Conservation (phyloP, 192 early-diverging fungal species). For the Coemansia sp. region DNA sequence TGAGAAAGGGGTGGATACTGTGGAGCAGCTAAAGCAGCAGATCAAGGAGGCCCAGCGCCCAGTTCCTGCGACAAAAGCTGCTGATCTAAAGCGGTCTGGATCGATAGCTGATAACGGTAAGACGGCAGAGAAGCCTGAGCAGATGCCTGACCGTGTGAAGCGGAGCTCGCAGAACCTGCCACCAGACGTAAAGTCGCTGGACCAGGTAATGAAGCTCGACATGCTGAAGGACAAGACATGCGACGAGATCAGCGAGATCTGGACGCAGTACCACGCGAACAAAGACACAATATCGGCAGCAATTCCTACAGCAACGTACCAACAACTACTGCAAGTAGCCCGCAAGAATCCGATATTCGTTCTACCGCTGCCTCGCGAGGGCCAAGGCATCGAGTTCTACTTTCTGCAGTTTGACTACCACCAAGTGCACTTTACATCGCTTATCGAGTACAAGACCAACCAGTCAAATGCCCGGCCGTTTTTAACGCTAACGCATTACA, state of each 20-base stretch:
- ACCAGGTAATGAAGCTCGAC: slow-evolving; percentile 58
- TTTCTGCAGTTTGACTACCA: slow-evolving; percentile 81
- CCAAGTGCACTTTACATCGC: slow-evolving; percentile 82
- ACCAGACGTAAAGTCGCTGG: slow-evolving; percentile 50
- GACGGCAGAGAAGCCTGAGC: not conserved
- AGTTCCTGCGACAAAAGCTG: too few relatives aligned
- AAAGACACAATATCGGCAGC: slow-evolving; percentile 62
- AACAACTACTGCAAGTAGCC: slow-evolving; percentile 53
- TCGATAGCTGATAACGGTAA: not conserved
- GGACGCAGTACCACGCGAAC: slow-evolving; percentile 70
- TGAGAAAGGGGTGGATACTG: slow-evolving; percentile 35
- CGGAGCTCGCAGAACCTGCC: slow-evolving; percentile 19
- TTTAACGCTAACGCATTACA: slow-evolving; percentile 85
- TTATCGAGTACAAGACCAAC: slow-evolving; percentile 87
- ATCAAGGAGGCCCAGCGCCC: not conserved
- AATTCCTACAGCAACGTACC: slow-evolving; percentile 62
- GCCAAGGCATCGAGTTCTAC: slow-evolving; percentile 79
- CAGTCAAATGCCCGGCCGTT: slow-evolving; percentile 71
- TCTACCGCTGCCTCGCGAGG: slow-evolving; percentile 73
- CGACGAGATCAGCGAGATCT: slow-evolving; percentile 60
- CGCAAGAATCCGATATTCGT: slow-evolving; percentile 64
- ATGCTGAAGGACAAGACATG: slow-evolving; percentile 39
- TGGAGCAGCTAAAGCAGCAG: slow-evolving; percentile 35
- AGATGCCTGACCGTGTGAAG: slow-evolving; percentile 11
- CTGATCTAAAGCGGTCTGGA: too few relatives aligned